These are phyloP conservation scores for Leptographium wingfieldii DNA, from an alignment of 2,329 filamentous ascomycete species.

Conservation along the genomic window DNA sequence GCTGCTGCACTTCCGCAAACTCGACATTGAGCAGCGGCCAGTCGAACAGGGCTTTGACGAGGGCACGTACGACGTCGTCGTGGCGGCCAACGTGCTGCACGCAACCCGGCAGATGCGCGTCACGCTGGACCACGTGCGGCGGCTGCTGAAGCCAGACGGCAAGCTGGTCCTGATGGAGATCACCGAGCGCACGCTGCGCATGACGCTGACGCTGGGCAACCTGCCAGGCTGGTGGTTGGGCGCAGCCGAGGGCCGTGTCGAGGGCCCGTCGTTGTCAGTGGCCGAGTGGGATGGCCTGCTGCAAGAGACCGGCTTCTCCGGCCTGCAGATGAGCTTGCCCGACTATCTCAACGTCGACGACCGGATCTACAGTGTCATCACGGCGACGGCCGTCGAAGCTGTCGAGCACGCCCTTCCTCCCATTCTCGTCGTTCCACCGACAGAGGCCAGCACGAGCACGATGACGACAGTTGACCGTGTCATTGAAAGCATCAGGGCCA, in stretches of 20 bases:
- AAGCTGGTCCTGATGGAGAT: conserved; percentile 20
- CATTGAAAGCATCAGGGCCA: too few species aligned
- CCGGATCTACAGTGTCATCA: not conserved
- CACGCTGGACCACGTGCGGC: conserved; percentile 20
- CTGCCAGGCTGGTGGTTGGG: conserved; percentile 15
- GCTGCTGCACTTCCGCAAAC: conserved; percentile 18
- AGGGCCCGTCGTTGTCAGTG: conserved; percentile 7
- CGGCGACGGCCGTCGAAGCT: not conserved
- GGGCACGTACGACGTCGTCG: conserved; percentile 22
- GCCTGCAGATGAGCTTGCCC: conserved; percentile 7
- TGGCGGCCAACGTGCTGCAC: conserved; percentile 26
- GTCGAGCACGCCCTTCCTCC: too few species aligned
- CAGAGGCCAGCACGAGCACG: too few species aligned
- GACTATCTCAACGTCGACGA: not conserved
- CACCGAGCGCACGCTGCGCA: conserved; percentile 3
- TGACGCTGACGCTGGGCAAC: conserved; percentile 5
- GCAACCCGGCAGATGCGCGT: conserved; percentile 13
- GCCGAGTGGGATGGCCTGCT: conserved; percentile 15
- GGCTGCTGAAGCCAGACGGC: conserved; percentile 26
- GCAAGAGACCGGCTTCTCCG: conserved; percentile 14
- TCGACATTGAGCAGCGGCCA: conserved; percentile 22
- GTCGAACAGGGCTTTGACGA: conserved; percentile 21
- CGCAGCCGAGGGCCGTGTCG: conserved; percentile 7
- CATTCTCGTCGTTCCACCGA: too few species aligned
- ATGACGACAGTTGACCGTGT: too few species aligned